These are phyloP conservation scores for Pyronema omphalodes DNA, from an alignment of 495 filamentous ascomycete genomes.

Conservation along the genomic window DNA sequence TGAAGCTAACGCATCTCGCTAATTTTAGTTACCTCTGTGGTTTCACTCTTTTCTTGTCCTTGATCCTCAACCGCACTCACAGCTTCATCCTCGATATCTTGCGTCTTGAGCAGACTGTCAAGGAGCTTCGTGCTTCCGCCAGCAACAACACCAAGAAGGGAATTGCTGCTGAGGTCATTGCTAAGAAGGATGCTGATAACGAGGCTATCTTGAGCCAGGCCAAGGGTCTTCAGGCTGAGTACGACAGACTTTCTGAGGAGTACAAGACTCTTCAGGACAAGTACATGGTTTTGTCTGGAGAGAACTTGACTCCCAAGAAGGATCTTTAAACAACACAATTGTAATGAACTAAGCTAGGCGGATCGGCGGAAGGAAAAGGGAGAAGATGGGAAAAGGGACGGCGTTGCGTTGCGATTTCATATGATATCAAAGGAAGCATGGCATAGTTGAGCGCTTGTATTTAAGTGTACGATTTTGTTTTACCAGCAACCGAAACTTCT, in stretches of 20 bases:
- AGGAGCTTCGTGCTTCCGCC: conserved; percentile 58
- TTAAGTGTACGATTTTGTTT: too few relatives aligned
- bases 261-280: conserved; percentile 36
- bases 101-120: conserved; percentile 82
- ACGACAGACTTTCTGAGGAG: conserved; percentile 65
- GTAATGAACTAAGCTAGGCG: too few relatives aligned
- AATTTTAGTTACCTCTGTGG: conserved; percentile 64
- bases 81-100: conserved; percentile 89
- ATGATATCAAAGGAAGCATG: too few relatives aligned
- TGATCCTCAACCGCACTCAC: conserved; percentile 98
- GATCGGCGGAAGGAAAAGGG: too few relatives aligned
- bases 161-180: conserved; percentile 40
- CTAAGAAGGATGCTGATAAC: conserved; percentile 52
- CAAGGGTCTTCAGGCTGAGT: conserved; percentile 58
- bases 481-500: too few relatives aligned
- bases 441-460: too few relatives aligned
- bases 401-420: too few relatives aligned
- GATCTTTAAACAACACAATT: conserved; percentile 19
- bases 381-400: too few relatives aligned
- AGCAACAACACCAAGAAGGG: conserved; percentile 51
- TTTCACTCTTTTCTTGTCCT: conserved; percentile 94
- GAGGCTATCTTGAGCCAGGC: conserved; percentile 73
- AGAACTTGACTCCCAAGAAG: conserved; percentile 19
- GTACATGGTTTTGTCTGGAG: conserved; percentile 1
- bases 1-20: conserved; percentile 6